phyloP scores from a whole-genome alignment of 2,329 filamentous ascomycete genomes.

The Diaporthe caulivora region DNA sequence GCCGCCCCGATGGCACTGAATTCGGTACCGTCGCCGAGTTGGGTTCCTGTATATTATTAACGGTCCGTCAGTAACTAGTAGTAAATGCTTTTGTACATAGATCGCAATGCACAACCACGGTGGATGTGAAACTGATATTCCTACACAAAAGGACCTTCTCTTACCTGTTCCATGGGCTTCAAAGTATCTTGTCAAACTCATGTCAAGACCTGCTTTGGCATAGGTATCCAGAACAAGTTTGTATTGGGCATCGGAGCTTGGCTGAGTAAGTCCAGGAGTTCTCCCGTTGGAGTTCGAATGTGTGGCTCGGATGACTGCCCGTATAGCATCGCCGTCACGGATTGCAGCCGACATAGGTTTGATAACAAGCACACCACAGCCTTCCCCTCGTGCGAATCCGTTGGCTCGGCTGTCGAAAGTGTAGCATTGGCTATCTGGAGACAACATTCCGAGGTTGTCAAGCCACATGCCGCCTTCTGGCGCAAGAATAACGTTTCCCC shows the following conservation, averaged over 20 bases:
- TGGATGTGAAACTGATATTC: no score
- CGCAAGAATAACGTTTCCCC: no score
- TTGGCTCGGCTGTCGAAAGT: slow-evolving; percentile 38
- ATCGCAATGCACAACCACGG: no score
- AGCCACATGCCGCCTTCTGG: no score
- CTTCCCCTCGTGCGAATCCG: slow-evolving; percentile 42
- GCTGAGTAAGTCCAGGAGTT: slow-evolving; percentile 57
- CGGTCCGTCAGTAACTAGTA: no score
- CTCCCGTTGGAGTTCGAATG: no score
- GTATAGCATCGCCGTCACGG: slow-evolving; percentile 51
- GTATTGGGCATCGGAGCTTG: slow-evolving; percentile 50
- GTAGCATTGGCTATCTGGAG: background rate
- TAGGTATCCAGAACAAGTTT: slow-evolving; percentile 51
- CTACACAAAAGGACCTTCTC: no score
- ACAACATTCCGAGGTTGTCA: no score
- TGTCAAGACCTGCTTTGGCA: slow-evolving; percentile 43
- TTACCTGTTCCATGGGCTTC: slow-evolving; percentile 58
- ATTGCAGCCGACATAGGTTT: slow-evolving; percentile 61
- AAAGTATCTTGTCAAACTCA: slow-evolving; percentile 45
- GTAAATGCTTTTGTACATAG: no score
- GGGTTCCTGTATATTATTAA: no score
- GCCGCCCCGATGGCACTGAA: slow-evolving; percentile 50
- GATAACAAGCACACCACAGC: slow-evolving; percentile 58
- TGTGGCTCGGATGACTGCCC: background rate
- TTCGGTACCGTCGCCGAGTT: slow-evolving; percentile 56